phyloP scores from a whole-genome alignment of 257 asterid genomes.

The Henckelia pumila region DNA sequence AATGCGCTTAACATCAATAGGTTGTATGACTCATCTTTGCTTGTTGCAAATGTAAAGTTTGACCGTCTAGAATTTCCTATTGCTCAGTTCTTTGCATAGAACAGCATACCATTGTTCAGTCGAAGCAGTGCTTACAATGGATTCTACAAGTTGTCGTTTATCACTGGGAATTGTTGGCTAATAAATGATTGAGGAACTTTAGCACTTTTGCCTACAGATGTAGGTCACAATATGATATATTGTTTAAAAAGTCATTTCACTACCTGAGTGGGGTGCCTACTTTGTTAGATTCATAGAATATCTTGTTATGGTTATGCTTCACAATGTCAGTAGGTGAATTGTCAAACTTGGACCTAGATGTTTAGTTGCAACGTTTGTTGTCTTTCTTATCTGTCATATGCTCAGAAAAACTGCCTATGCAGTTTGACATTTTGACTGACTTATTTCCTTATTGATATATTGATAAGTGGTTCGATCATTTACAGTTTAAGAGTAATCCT shows the following conservation, averaged over 20 bases:
- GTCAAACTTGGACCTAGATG: no score
- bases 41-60: slow-evolving; percentile 21
- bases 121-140: not conserved
- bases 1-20: slow-evolving; percentile 92
- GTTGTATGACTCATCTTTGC: slow-evolving; percentile 35
- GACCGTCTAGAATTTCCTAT: slow-evolving; percentile 14
- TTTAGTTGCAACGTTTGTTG: no score
- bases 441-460: not conserved
- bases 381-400: no score
- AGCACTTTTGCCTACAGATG: not conserved
- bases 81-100: slow-evolving; percentile 19
- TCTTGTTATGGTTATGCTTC: no score
- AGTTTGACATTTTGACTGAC: slow-evolving; percentile 22
- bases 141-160: slow-evolving; percentile 3
- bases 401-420: no score
- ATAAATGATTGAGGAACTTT: slow-evolving; percentile 3
- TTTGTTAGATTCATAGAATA: slow-evolving; percentile 23
- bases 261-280: slow-evolving; percentile 13
- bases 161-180: slow-evolving; percentile 3
- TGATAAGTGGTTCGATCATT: not conserved
- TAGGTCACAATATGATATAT: slow-evolving; percentile 3
- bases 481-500: slow-evolving; percentile 82
- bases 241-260: not conserved
- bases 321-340: no score
- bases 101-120: not conserved